phyloP scores from a whole-genome alignment of 768 basidiomycete genomes.

The Leccinum sublutescens region DNA sequence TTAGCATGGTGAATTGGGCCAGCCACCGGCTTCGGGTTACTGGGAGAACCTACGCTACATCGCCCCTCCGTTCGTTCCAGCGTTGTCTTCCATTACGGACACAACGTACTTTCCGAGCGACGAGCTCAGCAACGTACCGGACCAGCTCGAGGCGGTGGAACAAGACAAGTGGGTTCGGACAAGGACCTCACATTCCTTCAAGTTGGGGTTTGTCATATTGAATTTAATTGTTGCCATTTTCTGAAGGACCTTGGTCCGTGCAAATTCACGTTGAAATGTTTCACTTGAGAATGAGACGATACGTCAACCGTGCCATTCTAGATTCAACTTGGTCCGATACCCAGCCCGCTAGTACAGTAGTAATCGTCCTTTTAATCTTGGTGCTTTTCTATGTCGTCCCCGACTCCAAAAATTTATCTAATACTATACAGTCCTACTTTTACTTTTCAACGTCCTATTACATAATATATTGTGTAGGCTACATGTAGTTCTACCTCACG shows the following conservation, averaged over 20 bases:
- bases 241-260: slow-evolving; percentile 2
- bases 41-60: slow-evolving; percentile 91
- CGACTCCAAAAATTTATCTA: too few species aligned
- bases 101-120: slow-evolving; percentile 97
- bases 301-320: neutral
- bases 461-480: too few species aligned
- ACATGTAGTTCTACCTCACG: too few species aligned
- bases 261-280: slow-evolving; percentile 87
- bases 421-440: too few species aligned
- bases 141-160: slow-evolving; percentile 58
- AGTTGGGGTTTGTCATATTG: slow-evolving; percentile 40
- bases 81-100: slow-evolving; percentile 87
- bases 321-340: slow-evolving; percentile 20
- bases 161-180: slow-evolving; percentile 53
- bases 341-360: slow-evolving; percentile 27
- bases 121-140: slow-evolving; percentile 72
- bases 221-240: neutral
- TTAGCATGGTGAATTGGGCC: slow-evolving; percentile 83
- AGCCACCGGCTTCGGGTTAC: slow-evolving; percentile 81
- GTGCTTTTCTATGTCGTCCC: too few species aligned
- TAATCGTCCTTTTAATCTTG: slow-evolving; percentile 26
- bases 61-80: slow-evolving; percentile 94
- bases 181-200: slow-evolving; percentile 63
- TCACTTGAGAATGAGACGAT: slow-evolving; percentile 31
- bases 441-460: too few species aligned